Evolutionary conservation across 2,329 filamentous ascomycete genomes (phyloP).

Genomic region (Fusarium proliferatum): DNA sequence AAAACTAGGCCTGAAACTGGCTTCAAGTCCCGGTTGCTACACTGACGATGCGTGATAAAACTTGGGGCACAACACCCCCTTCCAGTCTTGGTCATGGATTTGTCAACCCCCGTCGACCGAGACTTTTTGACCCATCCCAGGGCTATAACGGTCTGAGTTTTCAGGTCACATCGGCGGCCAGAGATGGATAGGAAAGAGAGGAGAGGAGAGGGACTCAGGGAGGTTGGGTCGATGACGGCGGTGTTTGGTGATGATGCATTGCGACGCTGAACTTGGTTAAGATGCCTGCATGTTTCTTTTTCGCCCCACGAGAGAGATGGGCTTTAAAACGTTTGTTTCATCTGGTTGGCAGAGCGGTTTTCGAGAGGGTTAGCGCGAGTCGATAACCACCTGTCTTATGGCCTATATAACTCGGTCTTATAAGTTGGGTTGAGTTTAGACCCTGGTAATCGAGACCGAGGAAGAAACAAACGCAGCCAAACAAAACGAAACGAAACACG

Average conservation of each 20-base stretch:
- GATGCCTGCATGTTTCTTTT: conserved; percentile 29
- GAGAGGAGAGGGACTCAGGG: background rate
- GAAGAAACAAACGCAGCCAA: conserved; percentile 31
- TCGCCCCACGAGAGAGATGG: conserved; percentile 34
- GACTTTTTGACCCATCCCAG: conserved; percentile 22
- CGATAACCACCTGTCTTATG: conserved; percentile 45
- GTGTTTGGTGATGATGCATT: conserved; percentile 40
- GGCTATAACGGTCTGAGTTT: conserved; percentile 35
- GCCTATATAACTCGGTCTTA: conserved; percentile 43
- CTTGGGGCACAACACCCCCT: conserved; percentile 14
- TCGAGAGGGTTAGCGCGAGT: conserved; percentile 33
- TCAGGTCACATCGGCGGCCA: conserved; percentile 41
- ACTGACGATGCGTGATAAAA: conserved; percentile 37
- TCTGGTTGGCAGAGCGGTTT: conserved; percentile 41
- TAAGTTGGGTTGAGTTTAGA: conserved; percentile 29
- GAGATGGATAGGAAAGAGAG: conserved; percentile 2
- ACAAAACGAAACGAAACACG: conserved; percentile 41
- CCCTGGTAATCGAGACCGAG: conserved; percentile 25
- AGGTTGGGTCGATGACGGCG: conserved; percentile 32
- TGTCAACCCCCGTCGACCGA: conserved; percentile 35
- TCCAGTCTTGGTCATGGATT: conserved; percentile 43
- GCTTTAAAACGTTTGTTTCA: conserved; percentile 40
- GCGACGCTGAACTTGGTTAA: conserved; percentile 39
- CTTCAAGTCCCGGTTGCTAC: conserved; percentile 32
- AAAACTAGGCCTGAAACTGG: conserved; percentile 34